Base-by-base conservation (phyloP, 2,329 filamentous ascomycete species). In the Aspergillus spinulosporus region DNA sequence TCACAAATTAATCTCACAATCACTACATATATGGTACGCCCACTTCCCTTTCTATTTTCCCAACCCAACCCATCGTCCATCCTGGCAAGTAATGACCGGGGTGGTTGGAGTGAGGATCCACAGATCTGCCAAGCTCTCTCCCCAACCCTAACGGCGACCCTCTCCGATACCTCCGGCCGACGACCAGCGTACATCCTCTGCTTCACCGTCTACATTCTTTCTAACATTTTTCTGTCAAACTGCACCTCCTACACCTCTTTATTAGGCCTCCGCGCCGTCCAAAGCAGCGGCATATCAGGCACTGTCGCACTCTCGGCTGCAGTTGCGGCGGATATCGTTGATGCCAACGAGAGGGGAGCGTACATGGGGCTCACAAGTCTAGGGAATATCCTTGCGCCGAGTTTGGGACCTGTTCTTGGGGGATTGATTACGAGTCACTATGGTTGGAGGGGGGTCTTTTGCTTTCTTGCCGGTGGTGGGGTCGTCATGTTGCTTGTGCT, bases 391-490 rank as follows among this genome's bases (percentile, higher is more conserved):
- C 67, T 81, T 15, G 78, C 75, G 0, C 79, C 78, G 4, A 76
- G 78, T 0, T 58, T 83, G 6, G 80, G 78, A 0, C 81, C 82
- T 0, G 74, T 81, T 0, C 75, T 84, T 26, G 81, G 81, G 0
- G 82, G 81, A 5, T 64, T 77, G 0, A 59, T 0, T 72, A 75
- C 0, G 74, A 79, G 47, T 73, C 74, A 40, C 61, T 82, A 0
- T 12, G 81, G 80, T 0, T 84, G 81, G 80, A 68, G 74, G 39
- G 72, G 74, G 1, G 76, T 83, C 5, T 84, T 84, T 59, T 83
- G 80, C 79, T 80, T 82, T 56, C 68, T 84, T 1, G 68, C 76
- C 7, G 78, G 82, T 14, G 65, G 76, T 29, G 68, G 74, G 0
- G 70, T 66, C 0, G 59, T 63, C 1, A 72, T 68, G 26, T 59